phyloP scores from a whole-genome alignment of 192 early-diverging fungal species.

The Spizellomyces sp. region DNA sequence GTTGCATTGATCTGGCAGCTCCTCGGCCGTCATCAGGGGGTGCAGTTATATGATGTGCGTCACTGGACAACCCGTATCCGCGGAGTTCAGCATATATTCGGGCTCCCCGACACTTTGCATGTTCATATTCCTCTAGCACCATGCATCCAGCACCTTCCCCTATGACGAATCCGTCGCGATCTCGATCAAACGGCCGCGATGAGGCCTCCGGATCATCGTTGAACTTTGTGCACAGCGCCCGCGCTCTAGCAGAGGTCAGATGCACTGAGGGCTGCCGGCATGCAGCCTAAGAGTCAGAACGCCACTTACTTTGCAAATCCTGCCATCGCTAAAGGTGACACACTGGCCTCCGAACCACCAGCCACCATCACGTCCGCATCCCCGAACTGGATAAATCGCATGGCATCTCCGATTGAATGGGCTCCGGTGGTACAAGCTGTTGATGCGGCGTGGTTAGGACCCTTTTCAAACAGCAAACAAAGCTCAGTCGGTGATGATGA shows the following conservation, averaged over 20 bases:
- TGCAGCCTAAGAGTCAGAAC: no score
- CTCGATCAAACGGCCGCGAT: constrained; percentile 88
- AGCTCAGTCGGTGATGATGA: background rate
- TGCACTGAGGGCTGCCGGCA: background rate
- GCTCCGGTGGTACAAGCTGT: constrained; percentile 97
- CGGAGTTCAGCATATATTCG: constrained; percentile 84
- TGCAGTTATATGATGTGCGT: constrained; percentile 93
- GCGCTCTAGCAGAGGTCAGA: constrained; percentile 48
- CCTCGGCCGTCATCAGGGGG: constrained; percentile 85
- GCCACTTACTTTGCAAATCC: constrained; percentile 78
- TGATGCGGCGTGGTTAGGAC: constrained; percentile 89
- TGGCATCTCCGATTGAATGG: constrained; percentile 92
- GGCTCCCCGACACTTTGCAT: constrained; percentile 83
- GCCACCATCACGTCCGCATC: constrained; percentile 97
- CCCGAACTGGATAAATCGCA: constrained; percentile 87
- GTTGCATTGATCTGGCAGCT: constrained; percentile 83
- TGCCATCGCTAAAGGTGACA: constrained; percentile 84
- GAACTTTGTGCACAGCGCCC: constrained; percentile 78
- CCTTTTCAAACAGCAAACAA: constrained; percentile 46
- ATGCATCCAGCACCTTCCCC: constrained; percentile 89
- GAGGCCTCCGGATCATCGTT: constrained; percentile 80
- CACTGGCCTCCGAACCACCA: constrained; percentile 83
- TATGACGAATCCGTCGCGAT: constrained; percentile 91
- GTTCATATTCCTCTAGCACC: constrained; percentile 88
- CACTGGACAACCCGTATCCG: constrained; percentile 90